Percentiles rank a stretch among this genome's conserved stretches.
Conservation (phyloP, 208 protist species). For the Acanthamoeba royreba region DNA sequence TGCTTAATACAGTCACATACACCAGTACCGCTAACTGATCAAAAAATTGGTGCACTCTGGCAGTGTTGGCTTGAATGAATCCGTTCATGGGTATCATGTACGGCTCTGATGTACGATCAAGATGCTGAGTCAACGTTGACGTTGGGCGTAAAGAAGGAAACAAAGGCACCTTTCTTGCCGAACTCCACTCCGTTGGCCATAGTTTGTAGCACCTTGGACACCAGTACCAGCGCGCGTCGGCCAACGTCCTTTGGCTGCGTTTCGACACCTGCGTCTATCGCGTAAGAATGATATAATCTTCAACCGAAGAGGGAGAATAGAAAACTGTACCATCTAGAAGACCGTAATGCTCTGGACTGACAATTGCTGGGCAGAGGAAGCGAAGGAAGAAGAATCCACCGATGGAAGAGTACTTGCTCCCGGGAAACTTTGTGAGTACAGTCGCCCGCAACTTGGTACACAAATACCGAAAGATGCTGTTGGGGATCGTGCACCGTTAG, state of each 20-base stretch:
- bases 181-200: conserved; percentile 23
- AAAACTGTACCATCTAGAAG: not conserved
- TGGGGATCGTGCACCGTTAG: not conserved
- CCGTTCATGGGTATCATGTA: conserved; percentile 30
- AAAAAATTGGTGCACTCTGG: not conserved
- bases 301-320: not conserved
- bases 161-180: conserved; percentile 1
- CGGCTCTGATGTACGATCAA: not conserved
- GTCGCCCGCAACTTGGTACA: not conserved
- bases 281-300: not conserved
- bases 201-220: conserved; percentile 11
- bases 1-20: not conserved
- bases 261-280: not conserved
- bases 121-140: not conserved
- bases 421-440: conserved; percentile 23
- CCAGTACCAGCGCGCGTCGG: not conserved
- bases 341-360: not conserved
- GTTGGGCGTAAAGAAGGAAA: not conserved
- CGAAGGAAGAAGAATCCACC: conserved; percentile 42
- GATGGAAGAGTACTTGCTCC: not conserved
- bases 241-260: no score
- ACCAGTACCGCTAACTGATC: not conserved
- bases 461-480: not conserved
- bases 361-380: conserved; percentile 23
- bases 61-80: not conserved